Percentiles rank a stretch among this genome's conserved stretches.
Evolutionary conservation across 148 eudicot species (phyloP).

Genomic region (Cornus controversa): DNA sequence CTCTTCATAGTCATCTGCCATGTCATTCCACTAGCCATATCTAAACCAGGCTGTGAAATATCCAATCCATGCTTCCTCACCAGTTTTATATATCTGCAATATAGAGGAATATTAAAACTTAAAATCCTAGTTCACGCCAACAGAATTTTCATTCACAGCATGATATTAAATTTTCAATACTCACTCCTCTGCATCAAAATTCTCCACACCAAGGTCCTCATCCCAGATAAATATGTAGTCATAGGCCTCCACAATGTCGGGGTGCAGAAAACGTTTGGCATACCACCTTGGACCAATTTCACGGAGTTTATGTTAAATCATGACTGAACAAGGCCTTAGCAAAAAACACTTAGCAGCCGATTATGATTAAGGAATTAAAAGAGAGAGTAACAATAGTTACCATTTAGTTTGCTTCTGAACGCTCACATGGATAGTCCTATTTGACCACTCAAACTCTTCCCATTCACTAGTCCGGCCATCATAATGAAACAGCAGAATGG

Average conservation of each 20-base stretch:
- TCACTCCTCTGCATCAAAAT: conserved; percentile 71
- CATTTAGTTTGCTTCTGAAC: conserved; percentile 82
- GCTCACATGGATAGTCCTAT: conserved; percentile 79
- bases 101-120: conserved; percentile 1
- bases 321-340: background rate
- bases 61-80: conserved; percentile 74
- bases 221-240: conserved; percentile 93
- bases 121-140: background rate
- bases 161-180: conserved; percentile 16
- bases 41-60: conserved; percentile 89
- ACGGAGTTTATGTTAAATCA: background rate
- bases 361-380: background rate
- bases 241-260: conserved; percentile 69
- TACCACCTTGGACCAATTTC: conserved; percentile 64
- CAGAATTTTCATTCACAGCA: conserved; percentile 6
- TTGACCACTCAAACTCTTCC: conserved; percentile 92
- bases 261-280: conserved; percentile 84
- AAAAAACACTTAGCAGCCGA: background rate
- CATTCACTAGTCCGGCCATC: conserved; percentile 84
- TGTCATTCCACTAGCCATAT: conserved; percentile 60
- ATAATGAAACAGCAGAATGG: conserved; percentile 74
- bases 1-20: conserved; percentile 87
- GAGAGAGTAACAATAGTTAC: conserved; percentile 29
- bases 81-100: conserved; percentile 59
- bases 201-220: conserved; percentile 76